Base-by-base conservation (phyloP, 768 basidiomycete species). In the Serendipita sp. region DNA sequence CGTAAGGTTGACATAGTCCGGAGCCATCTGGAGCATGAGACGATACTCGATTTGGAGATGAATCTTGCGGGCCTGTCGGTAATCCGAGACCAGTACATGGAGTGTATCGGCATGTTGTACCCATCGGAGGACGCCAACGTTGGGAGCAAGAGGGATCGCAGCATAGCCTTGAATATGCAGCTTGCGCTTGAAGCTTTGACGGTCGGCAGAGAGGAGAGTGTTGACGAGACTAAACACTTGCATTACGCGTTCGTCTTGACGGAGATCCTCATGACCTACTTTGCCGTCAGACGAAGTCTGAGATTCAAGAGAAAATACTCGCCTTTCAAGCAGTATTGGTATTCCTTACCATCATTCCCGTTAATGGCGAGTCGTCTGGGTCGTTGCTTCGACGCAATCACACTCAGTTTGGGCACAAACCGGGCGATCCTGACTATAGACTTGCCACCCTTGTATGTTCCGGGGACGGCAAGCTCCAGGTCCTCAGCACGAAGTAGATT, bases 201-300 rank as follows among this genome's bases (percentile, higher is more conserved):
- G 76, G 65, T 80, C 78, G 34, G 72, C 73, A 18, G 72, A 71
- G 23, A 80, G 74, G 1, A 79, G 71, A 1, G 78, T 78, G 71
- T 80, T 80, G 72, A 79, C 76, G 56, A 80, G 73, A n/a, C 79
- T 78, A 68, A 80, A 79, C 36, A 80, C 75, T 68, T 80, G 79
- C 78, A 79, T 79, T 67, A 80, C 79, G 28, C 79, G 73, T 68
- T 80, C 79, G 69, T 80, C 79, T 67, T 79, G 78, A 5, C 79
- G 78, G 4, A 80, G 71, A 70, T 80, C 79, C 69, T 80, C 79
- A 71, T 80, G 79, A 18, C 79, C 76, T 76, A 65, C 30, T 16
- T 52, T 8, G 16, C 8, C 2, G 2, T 3, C 5, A 18, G 11
- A 36, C 10, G 47, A 44, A n/a, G 3, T 3, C 32, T 35, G 23